phyloP scores from a whole-genome alignment of 139 green algal species.

The Chlorella sp. region DNA sequence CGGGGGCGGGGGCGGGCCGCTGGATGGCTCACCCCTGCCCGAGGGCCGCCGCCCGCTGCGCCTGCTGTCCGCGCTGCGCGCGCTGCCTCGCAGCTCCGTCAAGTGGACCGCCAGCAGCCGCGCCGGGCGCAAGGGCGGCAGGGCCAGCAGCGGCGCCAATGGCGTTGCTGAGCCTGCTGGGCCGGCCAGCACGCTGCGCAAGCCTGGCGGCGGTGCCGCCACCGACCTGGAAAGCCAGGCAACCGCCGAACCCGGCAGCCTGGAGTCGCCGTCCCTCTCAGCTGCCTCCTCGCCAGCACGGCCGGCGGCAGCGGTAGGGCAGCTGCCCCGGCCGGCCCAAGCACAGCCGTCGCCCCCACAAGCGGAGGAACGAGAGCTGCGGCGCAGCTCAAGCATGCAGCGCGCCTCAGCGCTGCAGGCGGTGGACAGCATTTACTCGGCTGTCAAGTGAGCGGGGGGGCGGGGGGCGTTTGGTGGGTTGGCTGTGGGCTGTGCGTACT shows the following conservation, averaged over 20 bases:
- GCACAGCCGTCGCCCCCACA: background rate
- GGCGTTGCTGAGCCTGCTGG: background rate
- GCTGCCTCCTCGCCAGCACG: background rate
- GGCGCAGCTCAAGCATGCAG: background rate
- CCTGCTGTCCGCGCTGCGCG: background rate
- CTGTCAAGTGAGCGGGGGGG: no score
- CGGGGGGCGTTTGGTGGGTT: no score
- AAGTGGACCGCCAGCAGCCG: background rate
- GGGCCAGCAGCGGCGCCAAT: background rate
- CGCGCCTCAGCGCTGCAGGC: background rate
- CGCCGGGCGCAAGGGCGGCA: background rate
- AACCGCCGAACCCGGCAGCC: background rate
- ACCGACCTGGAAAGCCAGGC: background rate
- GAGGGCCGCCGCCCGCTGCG: background rate
- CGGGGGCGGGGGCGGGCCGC: background rate
- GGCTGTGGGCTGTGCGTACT: no score
- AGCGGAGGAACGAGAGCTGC: no score
- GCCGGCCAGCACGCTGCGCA: background rate
- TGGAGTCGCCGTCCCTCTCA: background rate
- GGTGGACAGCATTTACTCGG: background rate
- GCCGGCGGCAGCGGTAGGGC: background rate
- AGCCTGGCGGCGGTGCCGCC: background rate
- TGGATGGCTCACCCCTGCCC: background rate
- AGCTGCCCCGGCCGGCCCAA: no score
- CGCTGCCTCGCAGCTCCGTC: background rate